Percentiles rank a stretch among this genome's conserved stretches.
Evolutionary conservation across 164 flowering plant genomes (phyloP).

Genomic region (Hamamelis virginiana): DNA sequence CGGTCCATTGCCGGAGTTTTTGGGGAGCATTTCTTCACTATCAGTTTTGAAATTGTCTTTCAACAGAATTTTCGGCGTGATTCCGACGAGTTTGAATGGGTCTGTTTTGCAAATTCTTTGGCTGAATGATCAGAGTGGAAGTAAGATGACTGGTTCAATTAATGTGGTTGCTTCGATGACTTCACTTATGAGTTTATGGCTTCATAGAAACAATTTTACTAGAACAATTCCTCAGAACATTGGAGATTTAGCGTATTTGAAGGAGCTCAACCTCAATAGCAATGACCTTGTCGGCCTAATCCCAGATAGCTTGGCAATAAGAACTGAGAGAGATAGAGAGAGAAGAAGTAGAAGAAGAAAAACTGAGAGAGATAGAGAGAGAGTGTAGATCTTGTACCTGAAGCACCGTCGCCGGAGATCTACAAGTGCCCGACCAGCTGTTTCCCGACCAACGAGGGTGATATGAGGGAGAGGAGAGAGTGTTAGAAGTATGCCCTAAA

Average conservation of each 20-base stretch:
- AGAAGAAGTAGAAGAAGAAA: too few relatives aligned
- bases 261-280: slow-evolving; percentile 54
- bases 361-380: too few relatives aligned
- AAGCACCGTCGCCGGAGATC: too few relatives aligned
- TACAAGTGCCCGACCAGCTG: too few relatives aligned
- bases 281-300: slow-evolving; percentile 59
- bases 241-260: slow-evolving; percentile 43
- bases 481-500: too few relatives aligned
- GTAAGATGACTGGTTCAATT: slow-evolving; percentile 53
- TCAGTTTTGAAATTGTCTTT: slow-evolving; percentile 34
- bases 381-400: too few relatives aligned
- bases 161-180: slow-evolving; percentile 51
- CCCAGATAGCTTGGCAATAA: slow-evolving; percentile 51
- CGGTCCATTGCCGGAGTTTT: slow-evolving; percentile 59
- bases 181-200: slow-evolving; percentile 47
- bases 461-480: too few relatives aligned
- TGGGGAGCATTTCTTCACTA: slow-evolving; percentile 52
- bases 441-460: too few relatives aligned
- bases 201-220: slow-evolving; percentile 65
- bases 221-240: slow-evolving; percentile 58
- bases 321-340: too few relatives aligned
- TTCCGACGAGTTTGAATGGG: slow-evolving; percentile 45
- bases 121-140: slow-evolving; percentile 61
- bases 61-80: slow-evolving; percentile 48
- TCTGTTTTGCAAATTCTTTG: slow-evolving; percentile 46